Base-by-base conservation (phyloP, 2,329 filamentous ascomycete species). In the Epicoccum sorghinum region DNA sequence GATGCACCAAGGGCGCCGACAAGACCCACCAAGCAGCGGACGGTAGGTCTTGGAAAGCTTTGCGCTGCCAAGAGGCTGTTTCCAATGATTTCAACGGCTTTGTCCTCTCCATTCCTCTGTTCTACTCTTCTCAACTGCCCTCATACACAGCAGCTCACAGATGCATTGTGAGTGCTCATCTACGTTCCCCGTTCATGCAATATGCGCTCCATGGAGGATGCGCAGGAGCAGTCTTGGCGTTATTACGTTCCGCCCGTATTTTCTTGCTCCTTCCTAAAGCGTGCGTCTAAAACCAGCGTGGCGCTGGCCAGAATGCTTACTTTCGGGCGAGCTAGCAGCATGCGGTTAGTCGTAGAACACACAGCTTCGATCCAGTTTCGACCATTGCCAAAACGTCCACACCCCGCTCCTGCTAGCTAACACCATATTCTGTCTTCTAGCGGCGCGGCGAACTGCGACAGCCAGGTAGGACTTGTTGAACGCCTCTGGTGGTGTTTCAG, bases 21-120 rank as follows among this genome's bases (percentile, higher is more conserved):
- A 56, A 56, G 52, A 45, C 52, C 42, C 49, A 47, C 43, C 47
- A 58, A 61, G 58, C 58, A 52, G 58, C 44, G 29, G 52, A 47
- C 6, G 35, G 22, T 24, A 40, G 18, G 10, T 51, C 52, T 56
- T 56, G 52, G 47, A 51, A 51, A 51, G 47, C 47, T 51, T 56
- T 56, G 43, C 35, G 25, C 10, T 25, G 30, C 37, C 36, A 47
- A 55, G 40, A 45, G 18, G 18, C 18, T 18, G 18, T 18, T 18
- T 18, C 3, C 18, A 18, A 18, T 18, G 18, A 18, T 18, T 3
- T 18, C 18, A 18, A 18, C 18, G 18, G 18, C 40, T 32, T 3
- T 8, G 7, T 43, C 24, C 30, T 38, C 18, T 14, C 37, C 36
- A 22, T 32, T 6, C 38, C 10, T n/a, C 12, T n/a, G 6, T 29